phyloP scores from a whole-genome alignment of 2,329 filamentous ascomycete species.

The Alternaria angustiovoidea region DNA sequence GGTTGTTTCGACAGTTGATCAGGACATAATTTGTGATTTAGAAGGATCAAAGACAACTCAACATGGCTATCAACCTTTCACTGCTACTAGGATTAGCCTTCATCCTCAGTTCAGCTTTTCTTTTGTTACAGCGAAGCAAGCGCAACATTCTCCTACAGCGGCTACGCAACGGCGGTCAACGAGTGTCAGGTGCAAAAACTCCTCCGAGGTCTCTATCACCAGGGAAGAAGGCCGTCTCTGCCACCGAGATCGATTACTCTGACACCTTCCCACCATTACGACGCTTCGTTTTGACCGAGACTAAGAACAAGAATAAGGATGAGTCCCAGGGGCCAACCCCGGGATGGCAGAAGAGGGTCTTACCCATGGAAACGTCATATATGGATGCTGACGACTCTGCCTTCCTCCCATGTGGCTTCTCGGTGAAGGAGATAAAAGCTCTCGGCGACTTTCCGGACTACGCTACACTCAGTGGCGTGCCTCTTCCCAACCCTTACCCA shows the following conservation, averaged over 20 bases:
- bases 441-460: constrained; percentile 85
- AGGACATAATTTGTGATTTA: neutral
- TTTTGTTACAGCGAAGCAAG: constrained; percentile 47
- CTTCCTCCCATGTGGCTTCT: constrained; percentile 74
- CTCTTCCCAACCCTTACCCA: constrained; percentile 68
- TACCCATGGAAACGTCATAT: constrained; percentile 39
- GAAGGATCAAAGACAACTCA: neutral
- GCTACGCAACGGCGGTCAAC: constrained; percentile 51
- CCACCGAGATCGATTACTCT: constrained; percentile 51
- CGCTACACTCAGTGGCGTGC: constrained; percentile 75
- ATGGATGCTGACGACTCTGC: constrained; percentile 39
- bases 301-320: constrained; percentile 16
- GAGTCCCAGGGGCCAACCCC: constrained; percentile 30
- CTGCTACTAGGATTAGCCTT: constrained; percentile 45
- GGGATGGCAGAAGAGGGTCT: constrained; percentile 32
- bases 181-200: constrained; percentile 59
- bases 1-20: neutral
- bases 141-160: constrained; percentile 52
- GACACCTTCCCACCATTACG: constrained; percentile 63
- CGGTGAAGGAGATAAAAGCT: constrained; percentile 71
- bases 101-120: constrained; percentile 32
- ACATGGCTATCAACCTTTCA: constrained; percentile 32
- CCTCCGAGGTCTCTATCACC: constrained; percentile 63
- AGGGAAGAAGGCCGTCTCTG: constrained; percentile 51
- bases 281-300: constrained; percentile 55